Conservation (phyloP, 2,329 filamentous ascomycete genomes). For the Aspergillus oerlinghausenensis region DNA sequence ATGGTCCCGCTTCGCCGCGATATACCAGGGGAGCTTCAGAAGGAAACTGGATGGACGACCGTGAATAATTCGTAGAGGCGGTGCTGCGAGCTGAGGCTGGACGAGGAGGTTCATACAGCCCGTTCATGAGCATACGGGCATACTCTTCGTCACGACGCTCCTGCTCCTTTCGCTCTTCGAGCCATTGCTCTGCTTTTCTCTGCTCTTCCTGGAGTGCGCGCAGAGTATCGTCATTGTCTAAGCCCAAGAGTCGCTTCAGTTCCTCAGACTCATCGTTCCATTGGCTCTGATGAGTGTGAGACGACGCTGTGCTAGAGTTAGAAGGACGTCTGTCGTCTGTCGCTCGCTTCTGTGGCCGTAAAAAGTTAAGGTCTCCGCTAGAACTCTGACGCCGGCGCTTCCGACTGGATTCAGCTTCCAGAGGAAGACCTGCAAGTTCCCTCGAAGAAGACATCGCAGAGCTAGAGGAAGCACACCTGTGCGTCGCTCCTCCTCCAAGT, state of each 20-base stretch:
- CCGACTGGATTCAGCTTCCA: constrained; percentile 3
- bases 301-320: neutral
- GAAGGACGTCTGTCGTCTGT: constrained; percentile 1
- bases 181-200: constrained; percentile 26
- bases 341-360: constrained; percentile 9
- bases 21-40: neutral
- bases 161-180: constrained; percentile 27
- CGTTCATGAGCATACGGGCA: constrained; percentile 34
- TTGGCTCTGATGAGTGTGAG: neutral
- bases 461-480: neutral
- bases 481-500: neutral
- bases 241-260: constrained; percentile 21
- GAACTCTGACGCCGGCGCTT: constrained; percentile 12
- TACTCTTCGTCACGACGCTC: constrained; percentile 36
- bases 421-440: constrained; percentile 1
- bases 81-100: constrained; percentile 6
- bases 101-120: constrained; percentile 15
- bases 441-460: neutral
- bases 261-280: constrained; percentile 9
- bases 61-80: constrained; percentile 4
- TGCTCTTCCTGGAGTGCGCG: constrained; percentile 27
- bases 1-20: neutral
- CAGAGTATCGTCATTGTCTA: constrained; percentile 22
- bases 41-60: constrained; percentile 2
- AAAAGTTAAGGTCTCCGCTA: constrained; percentile 4